Base-by-base conservation (phyloP, 192 early-diverging fungal genomes). In the Rhizoclosmatium globosum region DNA sequence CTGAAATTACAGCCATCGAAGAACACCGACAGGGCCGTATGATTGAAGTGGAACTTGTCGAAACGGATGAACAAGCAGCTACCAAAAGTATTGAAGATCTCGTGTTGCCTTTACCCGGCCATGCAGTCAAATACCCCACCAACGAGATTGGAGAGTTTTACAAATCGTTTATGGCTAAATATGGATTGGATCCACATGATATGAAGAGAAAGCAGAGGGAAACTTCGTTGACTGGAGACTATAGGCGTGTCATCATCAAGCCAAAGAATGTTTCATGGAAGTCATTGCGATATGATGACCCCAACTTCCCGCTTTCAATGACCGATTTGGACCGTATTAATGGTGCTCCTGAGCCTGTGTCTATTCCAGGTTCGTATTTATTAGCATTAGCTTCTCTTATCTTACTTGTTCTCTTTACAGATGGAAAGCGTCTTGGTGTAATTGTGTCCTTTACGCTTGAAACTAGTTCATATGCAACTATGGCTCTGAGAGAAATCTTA, bases 381-480 rank as follows among this genome's bases (percentile, higher is more conserved):
- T 59, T 45, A 42, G 21, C 31, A 46, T 44, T 44, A 2, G 13
- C 7, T 9, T 46, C 19, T 68, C 44, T 44, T 68, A 1, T 1
- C 11, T 41, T 43, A 2, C 2, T 42, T 46, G 13, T 3, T 39
- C 17, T 38, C 50, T 19, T 48, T 69, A 2, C 31, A 48, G 90
- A 87, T 48, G 96, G 96, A 39, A 78, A 90, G 68, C 86, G 89
- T 13, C 48, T 93, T 38, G 98, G 93, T 7, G 74, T 97, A 41
- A 84, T 92, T 56, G 79, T 96, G 17, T 85, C 90, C 44, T 91
- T 99, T 74, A 94, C 93, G 21, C 85, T 99, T 64, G 84, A 82
- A 43, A 88, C 94, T 1, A 95, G 94, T 53, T 90, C 93, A 46
- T 99, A 99, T 81, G 98, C 98, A 2, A 99, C 98, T 0, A 98